phyloP scores from a whole-genome alignment of 192 early-diverging fungal species.

The Glomus cerebriforme region DNA sequence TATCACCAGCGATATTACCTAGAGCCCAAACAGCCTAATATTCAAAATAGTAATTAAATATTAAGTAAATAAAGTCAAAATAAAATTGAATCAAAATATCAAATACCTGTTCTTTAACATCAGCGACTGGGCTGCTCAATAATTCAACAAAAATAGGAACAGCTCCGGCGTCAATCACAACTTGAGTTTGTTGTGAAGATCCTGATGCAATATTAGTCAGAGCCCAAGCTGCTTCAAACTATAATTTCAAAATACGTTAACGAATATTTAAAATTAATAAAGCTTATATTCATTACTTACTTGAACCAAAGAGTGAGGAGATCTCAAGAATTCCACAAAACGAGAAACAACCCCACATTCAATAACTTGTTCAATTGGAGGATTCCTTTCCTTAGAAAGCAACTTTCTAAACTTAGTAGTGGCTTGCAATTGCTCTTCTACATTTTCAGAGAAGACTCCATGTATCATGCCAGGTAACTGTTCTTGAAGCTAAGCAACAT shows the following conservation, averaged over 20 bases:
- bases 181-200: slow-evolving; percentile 89
- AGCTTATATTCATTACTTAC: slow-evolving; percentile 42
- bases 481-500: slow-evolving; percentile 62
- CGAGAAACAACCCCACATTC: slow-evolving; percentile 87
- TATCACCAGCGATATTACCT: slow-evolving; percentile 99
- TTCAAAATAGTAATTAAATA: neutral
- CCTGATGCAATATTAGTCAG: slow-evolving; percentile 99
- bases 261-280: neutral
- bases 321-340: slow-evolving; percentile 93
- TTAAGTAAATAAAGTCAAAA: neutral
- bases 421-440: slow-evolving; percentile 77
- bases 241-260: slow-evolving; percentile 14
- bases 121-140: slow-evolving; percentile 75
- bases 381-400: slow-evolving; percentile 91
- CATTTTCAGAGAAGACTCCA: slow-evolving; percentile 75
- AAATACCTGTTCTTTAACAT: slow-evolving; percentile 90
- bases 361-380: slow-evolving; percentile 97
- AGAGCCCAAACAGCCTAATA: slow-evolving; percentile 94
- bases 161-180: slow-evolving; percentile 90
- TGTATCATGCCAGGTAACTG: slow-evolving; percentile 78
- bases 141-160: slow-evolving; percentile 92
- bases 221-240: slow-evolving; percentile 99
- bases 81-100: neutral
- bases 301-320: slow-evolving; percentile 83
- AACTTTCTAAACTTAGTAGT: slow-evolving; percentile 93